Conservation (phyloP, 352 stramenopile species). For the Pythium vanterpoolii region DNA sequence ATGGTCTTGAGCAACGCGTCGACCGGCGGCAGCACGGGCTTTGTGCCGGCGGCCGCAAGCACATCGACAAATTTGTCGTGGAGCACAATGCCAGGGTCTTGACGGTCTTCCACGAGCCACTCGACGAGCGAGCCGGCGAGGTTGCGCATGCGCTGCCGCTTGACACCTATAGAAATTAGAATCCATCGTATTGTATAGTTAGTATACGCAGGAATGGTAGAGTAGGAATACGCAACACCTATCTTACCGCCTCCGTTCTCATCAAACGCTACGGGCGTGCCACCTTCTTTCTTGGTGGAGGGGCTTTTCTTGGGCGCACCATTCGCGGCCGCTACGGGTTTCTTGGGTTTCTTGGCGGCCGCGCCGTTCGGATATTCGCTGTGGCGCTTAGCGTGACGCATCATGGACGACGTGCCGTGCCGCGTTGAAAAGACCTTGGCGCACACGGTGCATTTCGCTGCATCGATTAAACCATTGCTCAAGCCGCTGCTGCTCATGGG, state of each 20-base stretch:
- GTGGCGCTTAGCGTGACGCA: conserved; percentile 78
- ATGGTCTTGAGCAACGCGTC: conserved; percentile 62
- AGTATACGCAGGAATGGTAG: neutral
- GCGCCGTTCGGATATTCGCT: conserved; percentile 61
- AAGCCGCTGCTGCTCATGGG: conserved; percentile 59
- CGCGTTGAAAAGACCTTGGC: conserved; percentile 76
- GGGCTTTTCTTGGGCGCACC: conserved; percentile 42
- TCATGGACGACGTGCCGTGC: conserved; percentile 82
- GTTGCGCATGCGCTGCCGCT: conserved; percentile 65
- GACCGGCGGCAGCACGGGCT: conserved; percentile 46
- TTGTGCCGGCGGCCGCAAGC: conserved; percentile 40
- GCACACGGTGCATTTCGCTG: conserved; percentile 71
- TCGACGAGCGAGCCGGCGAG: conserved; percentile 59
- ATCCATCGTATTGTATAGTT: neutral
- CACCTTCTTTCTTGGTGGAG: conserved; percentile 40
- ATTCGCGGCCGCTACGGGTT: conserved; percentile 27
- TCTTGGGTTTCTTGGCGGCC: conserved; percentile 52
- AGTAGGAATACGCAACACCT: neutral
- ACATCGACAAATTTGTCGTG: conserved; percentile 76
- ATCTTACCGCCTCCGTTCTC: conserved; percentile 56
- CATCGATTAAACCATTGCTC: conserved; percentile 66
- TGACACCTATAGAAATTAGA: conserved; percentile 34
- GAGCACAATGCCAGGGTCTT: conserved; percentile 57
- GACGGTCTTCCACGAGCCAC: conserved; percentile 73
- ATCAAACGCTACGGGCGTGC: conserved; percentile 35